Conservation (phyloP, 2,329 filamentous ascomycete species). For the Aspergillus felis region DNA sequence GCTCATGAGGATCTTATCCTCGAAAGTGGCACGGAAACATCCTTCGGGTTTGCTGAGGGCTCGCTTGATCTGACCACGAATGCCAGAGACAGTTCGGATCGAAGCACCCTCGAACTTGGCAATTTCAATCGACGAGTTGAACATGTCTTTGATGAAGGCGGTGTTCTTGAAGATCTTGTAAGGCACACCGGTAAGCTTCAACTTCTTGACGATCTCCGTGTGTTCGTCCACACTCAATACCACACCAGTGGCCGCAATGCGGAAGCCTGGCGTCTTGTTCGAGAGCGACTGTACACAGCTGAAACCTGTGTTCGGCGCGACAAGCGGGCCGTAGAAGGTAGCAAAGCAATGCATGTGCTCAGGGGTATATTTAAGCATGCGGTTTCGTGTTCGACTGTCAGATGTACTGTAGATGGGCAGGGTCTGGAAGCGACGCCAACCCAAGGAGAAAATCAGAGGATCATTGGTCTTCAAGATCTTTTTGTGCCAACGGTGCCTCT, state of each 20-base stretch:
- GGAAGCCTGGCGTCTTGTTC: slow-evolving; percentile 80
- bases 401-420: slow-evolving; percentile 92
- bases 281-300: slow-evolving; percentile 89
- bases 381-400: slow-evolving; percentile 86
- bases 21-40: slow-evolving; percentile 93
- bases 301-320: slow-evolving; percentile 94
- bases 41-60: slow-evolving; percentile 91
- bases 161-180: slow-evolving; percentile 99
- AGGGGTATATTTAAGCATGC: slow-evolving; percentile 98
- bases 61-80: slow-evolving; percentile 95
- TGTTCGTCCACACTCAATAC: slow-evolving; percentile 92
- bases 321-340: slow-evolving; percentile 90
- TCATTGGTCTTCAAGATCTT: slow-evolving; percentile 98
- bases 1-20: slow-evolving; percentile 95
- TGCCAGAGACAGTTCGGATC: slow-evolving; percentile 92
- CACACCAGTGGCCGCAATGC: slow-evolving; percentile 89
- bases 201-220: slow-evolving; percentile 98
- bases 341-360: slow-evolving; percentile 99
- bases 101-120: slow-evolving; percentile 97
- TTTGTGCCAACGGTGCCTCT: slow-evolving; percentile 98
- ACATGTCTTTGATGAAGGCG: slow-evolving; percentile 98
- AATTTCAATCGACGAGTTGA: slow-evolving; percentile 85
- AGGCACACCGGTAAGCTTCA: slow-evolving; percentile 88
- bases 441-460: slow-evolving; percentile 92
- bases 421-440: slow-evolving; percentile 92